phyloP scores from a whole-genome alignment of 1,139 yeast species.

The Taphrina populina region DNA sequence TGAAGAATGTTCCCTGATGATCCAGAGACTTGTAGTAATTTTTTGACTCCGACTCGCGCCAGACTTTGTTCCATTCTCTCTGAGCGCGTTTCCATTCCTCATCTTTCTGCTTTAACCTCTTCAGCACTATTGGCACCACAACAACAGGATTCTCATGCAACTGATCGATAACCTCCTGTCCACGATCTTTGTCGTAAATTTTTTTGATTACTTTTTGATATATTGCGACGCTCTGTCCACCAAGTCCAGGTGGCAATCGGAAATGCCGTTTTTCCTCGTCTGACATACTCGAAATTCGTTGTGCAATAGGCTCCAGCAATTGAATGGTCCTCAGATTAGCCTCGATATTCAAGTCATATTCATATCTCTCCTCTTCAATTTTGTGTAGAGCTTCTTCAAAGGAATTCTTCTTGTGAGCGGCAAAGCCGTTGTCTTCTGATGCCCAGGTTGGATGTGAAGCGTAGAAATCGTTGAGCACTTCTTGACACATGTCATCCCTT shows the following conservation, averaged over 20 bases:
- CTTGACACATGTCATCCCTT: constrained; percentile 99
- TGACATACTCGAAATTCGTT: constrained; percentile 89
- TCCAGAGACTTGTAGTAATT: constrained; percentile 90
- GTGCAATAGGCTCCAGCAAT: constrained; percentile 91
- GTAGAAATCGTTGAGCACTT: constrained; percentile 97
- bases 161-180: constrained; percentile 93
- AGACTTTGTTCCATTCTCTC: constrained; percentile 97
- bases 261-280: constrained; percentile 82
- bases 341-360: constrained; percentile 92
- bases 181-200: constrained; percentile 89
- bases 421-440: constrained; percentile 95
- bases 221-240: constrained; percentile 84
- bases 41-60: constrained; percentile 98
- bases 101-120: constrained; percentile 91
- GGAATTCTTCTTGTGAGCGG: constrained; percentile 96
- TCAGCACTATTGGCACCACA: constrained; percentile 89
- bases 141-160: constrained; percentile 91
- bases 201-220: constrained; percentile 91
- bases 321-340: constrained; percentile 92
- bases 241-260: constrained; percentile 88
- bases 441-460: constrained; percentile 99
- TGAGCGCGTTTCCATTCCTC: constrained; percentile 99
- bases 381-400: constrained; percentile 93
- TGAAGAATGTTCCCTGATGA: constrained; percentile 91
- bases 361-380: constrained; percentile 96